These are phyloP conservation scores for Asterophora lycoperdoides DNA, from an alignment of 768 basidiomycete species.

Conservation along the genomic window DNA sequence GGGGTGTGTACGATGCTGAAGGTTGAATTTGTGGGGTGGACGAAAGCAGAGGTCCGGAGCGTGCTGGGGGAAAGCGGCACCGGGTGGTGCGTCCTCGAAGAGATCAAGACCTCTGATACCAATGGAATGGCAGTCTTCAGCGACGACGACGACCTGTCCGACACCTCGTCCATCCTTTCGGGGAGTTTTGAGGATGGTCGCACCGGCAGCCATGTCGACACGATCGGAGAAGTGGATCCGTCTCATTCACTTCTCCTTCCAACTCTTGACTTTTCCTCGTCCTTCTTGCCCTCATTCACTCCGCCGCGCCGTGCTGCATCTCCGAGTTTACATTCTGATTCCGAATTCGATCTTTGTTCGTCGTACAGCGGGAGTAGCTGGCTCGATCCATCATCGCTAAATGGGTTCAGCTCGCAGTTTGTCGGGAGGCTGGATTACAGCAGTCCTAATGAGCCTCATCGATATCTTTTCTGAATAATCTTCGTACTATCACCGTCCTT, in stretches of 20 bases:
- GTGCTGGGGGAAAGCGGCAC: conserved; percentile 68
- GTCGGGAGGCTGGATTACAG: conserved; percentile 6
- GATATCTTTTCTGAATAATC: neutral
- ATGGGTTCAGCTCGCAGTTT: conserved; percentile 41
- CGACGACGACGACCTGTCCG: conserved; percentile 26
- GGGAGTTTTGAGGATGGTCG: conserved; percentile 15
- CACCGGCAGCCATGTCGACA: conserved; percentile 11
- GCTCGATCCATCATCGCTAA: conserved; percentile 28
- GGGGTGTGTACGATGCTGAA: conserved; percentile 64
- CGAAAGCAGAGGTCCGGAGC: conserved; percentile 54
- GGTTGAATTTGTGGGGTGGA: conserved; percentile 74
- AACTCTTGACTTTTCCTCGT: conserved; percentile 66
- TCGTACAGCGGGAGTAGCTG: conserved; percentile 17
- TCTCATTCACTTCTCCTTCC: conserved; percentile 72
- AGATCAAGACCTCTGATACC: conserved; percentile 29
- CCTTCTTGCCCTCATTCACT: conserved; percentile 27
- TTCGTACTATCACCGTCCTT: neutral
- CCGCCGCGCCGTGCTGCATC: conserved; percentile 4
- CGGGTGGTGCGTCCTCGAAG: conserved; percentile 75
- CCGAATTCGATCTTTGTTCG: conserved; percentile 29
- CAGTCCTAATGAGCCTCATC: neutral
- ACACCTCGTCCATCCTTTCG: conserved; percentile 27
- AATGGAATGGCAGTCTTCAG: conserved; percentile 19
- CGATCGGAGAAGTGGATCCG: conserved; percentile 41
- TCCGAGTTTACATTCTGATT: conserved; percentile 12